Evolutionary conservation across 2,329 filamentous ascomycete species (phyloP), one percentile per base, ranked within the genome.

Genomic region (Penicillium sp.): DNA sequence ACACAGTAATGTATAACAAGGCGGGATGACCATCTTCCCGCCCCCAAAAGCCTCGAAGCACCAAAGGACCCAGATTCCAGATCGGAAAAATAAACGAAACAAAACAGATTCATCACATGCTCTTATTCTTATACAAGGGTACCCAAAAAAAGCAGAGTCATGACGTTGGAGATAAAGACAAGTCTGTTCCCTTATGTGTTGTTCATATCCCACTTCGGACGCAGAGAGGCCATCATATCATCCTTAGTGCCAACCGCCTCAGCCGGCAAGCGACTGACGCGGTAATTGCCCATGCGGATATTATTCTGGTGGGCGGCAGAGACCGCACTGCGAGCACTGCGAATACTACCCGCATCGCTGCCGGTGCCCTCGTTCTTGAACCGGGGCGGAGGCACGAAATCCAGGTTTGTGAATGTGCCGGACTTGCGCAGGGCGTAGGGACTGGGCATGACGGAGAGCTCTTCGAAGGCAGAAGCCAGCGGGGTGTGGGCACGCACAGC

Each of bases 401-500:
- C 75, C 38, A 78, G 63, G 29, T 66, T 71, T 2, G 74, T 75
- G 56, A 68, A 78, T 1, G 74, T 73, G 37, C 73, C 71, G 7
- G 75, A 78, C 61, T 75, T 76, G 34, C 75, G 70, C 52, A 78
- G 60, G 39, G 72, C 67, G 58, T 77, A 72, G 82, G 93, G 90
- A 79, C 90, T 96, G 31, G 93, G 93, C 56, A 99, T 83, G 8
- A 80, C 79, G 11, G 86, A 73, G 54, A 97, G 83, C 51, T 97
- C 92, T 49, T 97, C 92, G 69, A 90, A 96, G 4, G 90, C 80
- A 52, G 86, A 89, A 19, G 80, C 84, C 33, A 96, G 78, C 0
- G 91, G 91, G n/a, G 84, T 87, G 65, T 88, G 86, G 27, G 82
- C 80, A 13, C 86, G 82, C 2, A 91, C 79, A 31, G 78, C 76